A percentile compares a stretch with the other conserved stretches of the same genome.
Conservation (phyloP, 805 yeast species). For the Yamadazyma scolyti region DNA sequence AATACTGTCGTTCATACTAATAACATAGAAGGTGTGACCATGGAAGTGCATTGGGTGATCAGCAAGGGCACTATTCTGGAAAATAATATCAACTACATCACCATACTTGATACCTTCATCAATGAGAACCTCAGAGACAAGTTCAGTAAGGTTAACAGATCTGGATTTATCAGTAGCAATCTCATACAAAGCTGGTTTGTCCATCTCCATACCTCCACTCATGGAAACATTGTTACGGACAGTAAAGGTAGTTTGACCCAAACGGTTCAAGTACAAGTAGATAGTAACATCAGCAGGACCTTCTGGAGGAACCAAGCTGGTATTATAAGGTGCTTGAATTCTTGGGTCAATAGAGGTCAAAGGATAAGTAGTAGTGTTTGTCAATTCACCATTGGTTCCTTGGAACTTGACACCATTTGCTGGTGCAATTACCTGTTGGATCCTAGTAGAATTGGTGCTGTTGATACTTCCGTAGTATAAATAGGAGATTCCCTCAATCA, state of each 20-base stretch:
- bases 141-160: conserved; percentile 5
- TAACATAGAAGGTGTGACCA: conserved; percentile 28
- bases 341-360: conserved; percentile 16
- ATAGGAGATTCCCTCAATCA: conserved; percentile 22
- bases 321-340: conserved; percentile 14
- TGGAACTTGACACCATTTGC: conserved; percentile 17
- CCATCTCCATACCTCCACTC: conserved; percentile 25
- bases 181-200: conserved; percentile 4
- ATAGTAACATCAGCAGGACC: conserved; percentile 21
- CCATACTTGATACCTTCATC: conserved; percentile 19
- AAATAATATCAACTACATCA: conserved; percentile 27
- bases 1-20: conserved; percentile 19
- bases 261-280: conserved; percentile 25
- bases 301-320: conserved; percentile 9
- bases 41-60: conserved; percentile 35
- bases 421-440: conserved; percentile 1
- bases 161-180: conserved; percentile 5
- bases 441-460: conserved; percentile 1
- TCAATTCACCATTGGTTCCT: conserved; percentile 19
- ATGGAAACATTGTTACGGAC: conserved; percentile 18
- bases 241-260: conserved; percentile 22
- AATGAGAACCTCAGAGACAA: conserved; percentile 11
- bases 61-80: conserved; percentile 23
- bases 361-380: conserved; percentile 9
- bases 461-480: conserved; percentile 17